Base-by-base conservation (phyloP, 371 early-diverging fungal species). In the Agmasoma carcini region DNA sequence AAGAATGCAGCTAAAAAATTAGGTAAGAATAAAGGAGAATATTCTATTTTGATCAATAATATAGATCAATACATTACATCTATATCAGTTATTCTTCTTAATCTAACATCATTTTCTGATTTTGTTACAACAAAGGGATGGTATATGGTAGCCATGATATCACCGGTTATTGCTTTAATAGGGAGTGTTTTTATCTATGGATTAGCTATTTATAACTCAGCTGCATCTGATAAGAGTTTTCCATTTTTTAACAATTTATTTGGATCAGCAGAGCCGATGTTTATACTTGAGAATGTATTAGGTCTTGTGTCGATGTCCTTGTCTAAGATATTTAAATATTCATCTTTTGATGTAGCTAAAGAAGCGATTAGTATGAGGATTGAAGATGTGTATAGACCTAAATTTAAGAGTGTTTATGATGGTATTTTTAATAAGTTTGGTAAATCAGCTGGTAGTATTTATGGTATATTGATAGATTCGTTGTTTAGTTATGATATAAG, bases 371-470 rank as follows among this genome's bases (percentile, higher is more conserved):
- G 70, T 19, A 65, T 72, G 55, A 63, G 67, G 39, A 73, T 75
- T 22, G 67, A 70, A 2, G 44, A 54, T 22, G 52, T 41, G 52
- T 65, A 75, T 45, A 45, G 74, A 47, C 61, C 75, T 36, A 62
- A 64, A 38, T 69, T 73, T 33, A 75, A 75, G 59, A 65, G 71
- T 41, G 65, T 75, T 15, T 75, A 71, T 53, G 75, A 75, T 55
- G 75, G 75, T 46, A 68, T 73, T 15, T 73, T 65, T 47, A 68
- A 71, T 49, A 75, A 73, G 52, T 36, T 75, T 38, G 73, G 75
- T n/a, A 75, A 73, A 51, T 68, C 73, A 1, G 26, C 49, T 30
- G 68, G 73, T 11, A 53, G 69, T 11, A 41, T 62, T 11, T 55
- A 68, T 23, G 66, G 63, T 30, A 56, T 75, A n/a, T 44, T 59